phyloP scores from a whole-genome alignment of 306 rosid species.

The Phaseolus lunatus region DNA sequence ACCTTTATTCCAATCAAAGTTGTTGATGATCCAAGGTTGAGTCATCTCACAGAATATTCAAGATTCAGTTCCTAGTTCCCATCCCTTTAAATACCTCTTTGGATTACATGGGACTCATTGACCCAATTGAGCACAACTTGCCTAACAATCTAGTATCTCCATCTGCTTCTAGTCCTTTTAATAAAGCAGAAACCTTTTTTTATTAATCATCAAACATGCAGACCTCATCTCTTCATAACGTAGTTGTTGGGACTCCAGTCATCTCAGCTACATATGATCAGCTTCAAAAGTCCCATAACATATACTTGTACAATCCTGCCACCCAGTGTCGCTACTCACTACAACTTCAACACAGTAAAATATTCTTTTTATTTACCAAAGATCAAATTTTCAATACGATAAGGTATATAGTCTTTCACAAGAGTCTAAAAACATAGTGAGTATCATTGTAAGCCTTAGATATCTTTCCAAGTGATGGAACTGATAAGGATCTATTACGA shows the following conservation, averaged over 20 bases:
- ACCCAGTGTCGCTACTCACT: conserved; percentile 34
- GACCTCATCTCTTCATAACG: conserved; percentile 53
- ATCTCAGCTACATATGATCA: conserved; percentile 42
- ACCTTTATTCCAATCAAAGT: conserved; percentile 19
- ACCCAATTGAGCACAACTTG: conserved; percentile 24
- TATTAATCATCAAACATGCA: conserved; percentile 45
- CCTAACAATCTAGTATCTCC: background rate
- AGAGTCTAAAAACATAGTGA: conserved; percentile 33
- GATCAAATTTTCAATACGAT: background rate
- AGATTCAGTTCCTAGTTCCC: conserved; percentile 28
- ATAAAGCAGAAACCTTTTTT: background rate
- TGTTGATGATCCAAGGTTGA: conserved; percentile 41
- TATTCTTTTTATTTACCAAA: background rate
- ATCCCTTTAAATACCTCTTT: conserved; percentile 40
- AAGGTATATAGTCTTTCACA: conserved; percentile 30
- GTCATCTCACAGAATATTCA: conserved; percentile 37
- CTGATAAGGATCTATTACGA: background rate
- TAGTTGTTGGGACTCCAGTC: conserved; percentile 51
- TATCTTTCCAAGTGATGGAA: conserved; percentile 10
- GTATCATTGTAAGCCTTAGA: conserved; percentile 2
- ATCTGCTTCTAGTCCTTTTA: background rate
- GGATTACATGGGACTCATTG: conserved; percentile 32
- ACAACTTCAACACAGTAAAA: conserved; percentile 41
- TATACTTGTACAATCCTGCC: conserved; percentile 43
- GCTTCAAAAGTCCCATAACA: conserved; percentile 40